Evolutionary conservation across 352 stramenopile species (phyloP), one percentile per base, ranked within the genome.

Genomic region (Hyaloperonospora arabidopsidis): DNA sequence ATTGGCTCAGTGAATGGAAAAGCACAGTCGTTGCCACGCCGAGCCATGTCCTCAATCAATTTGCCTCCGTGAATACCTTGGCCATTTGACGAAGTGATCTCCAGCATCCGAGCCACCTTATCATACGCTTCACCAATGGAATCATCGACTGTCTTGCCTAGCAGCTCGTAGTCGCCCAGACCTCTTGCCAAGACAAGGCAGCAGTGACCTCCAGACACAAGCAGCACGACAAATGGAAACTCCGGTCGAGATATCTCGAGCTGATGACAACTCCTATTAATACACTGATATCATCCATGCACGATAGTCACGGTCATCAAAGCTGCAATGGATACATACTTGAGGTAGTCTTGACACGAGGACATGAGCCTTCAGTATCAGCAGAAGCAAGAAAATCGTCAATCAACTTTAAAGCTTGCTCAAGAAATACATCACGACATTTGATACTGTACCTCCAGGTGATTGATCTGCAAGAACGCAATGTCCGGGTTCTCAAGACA

Each of bases 171-270:
- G 40, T 87, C 59, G 11, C 95, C 95, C 46, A 99, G 86, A 19
- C 84, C 89, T 54, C 85, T 89, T 19, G 84, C 84, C 10, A 98
- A 84, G 1, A 99, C 80, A 34, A 99, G 79, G 63, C 96, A 95
- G 67, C 95, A 99, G 68, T 99, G 97, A n/a, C 97, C 97, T 21
- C 97, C 97, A 1, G 95, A 98, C n/a, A 98, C 94, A 2, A 99
- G 73, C 18, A 99, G 74, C 29, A 96, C 92, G 43, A 99, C 73
- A 58, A 99, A 99, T 0, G 97, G 97, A 61, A 98, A 99, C 45
- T 97, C 68, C 5, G 78, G 74, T 12, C 55, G 65, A 35, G 61
- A 40, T 2, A 70, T 57, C 6, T 65, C 59, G 5, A 73, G 56
- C 73, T 85, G 45, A 19, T 12, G 15, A 21, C 19, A 3, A 5